Percentiles rank a stretch among this genome's conserved stretches.
Evolutionary conservation across 108 stramenopile species (phyloP).

Genomic region (Nannochloropsis salina): DNA sequence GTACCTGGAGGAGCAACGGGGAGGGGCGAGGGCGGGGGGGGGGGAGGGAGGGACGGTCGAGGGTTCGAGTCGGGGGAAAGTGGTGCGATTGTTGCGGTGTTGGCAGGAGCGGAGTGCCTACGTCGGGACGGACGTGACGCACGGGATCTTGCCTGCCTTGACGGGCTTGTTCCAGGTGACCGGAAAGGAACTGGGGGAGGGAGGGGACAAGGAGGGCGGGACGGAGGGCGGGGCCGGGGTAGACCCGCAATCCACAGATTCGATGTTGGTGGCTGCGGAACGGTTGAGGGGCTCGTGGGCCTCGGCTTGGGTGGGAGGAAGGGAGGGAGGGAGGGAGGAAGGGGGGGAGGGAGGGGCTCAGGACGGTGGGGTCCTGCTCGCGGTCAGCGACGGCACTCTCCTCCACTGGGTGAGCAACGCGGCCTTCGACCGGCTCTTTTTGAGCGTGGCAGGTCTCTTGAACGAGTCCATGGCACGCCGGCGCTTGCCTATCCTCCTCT

Average conservation of each 20-base stretch:
- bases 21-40: not conserved
- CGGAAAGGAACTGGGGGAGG: not conserved
- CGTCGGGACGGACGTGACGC: not conserved
- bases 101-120: not conserved
- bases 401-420: conserved; percentile 13
- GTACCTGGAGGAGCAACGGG: not conserved
- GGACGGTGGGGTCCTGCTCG: not conserved
- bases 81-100: not conserved
- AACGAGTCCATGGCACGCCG: not conserved
- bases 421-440: not conserved
- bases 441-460: not conserved
- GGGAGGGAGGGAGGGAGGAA: not conserved
- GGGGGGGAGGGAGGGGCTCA: not conserved
- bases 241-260: not conserved
- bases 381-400: not conserved
- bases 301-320: not conserved
- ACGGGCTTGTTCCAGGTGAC: not conserved
- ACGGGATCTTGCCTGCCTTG: not conserved
- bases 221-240: too few species aligned
- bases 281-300: not conserved
- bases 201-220: not conserved
- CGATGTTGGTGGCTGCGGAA: not conserved
- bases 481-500: not conserved
- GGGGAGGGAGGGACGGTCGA: not conserved
- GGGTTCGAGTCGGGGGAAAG: not conserved